These are phyloP conservation scores for Kalmusia sp. DNA, from an alignment of 2,329 filamentous ascomycete genomes.

Conservation along the genomic window DNA sequence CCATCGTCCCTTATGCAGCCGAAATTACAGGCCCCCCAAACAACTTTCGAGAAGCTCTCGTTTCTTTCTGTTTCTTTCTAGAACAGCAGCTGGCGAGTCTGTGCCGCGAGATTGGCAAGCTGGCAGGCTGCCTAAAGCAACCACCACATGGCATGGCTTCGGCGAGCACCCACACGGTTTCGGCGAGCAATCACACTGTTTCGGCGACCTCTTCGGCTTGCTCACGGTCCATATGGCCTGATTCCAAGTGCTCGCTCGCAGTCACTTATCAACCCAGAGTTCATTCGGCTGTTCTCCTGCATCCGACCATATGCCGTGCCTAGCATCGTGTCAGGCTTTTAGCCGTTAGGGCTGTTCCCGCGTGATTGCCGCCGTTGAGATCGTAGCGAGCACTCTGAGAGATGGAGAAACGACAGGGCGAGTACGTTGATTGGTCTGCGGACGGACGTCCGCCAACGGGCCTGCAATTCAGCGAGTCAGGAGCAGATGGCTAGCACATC, in stretches of 20 bases:
- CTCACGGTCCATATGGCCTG: not conserved
- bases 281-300: conserved; percentile 24
- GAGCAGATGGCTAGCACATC: not conserved
- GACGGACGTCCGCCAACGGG: conserved; percentile 14
- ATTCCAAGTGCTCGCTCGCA: conserved; percentile 11
- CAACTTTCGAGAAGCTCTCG: conserved; percentile 29
- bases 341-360: conserved; percentile 30
- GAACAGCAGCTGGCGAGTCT: conserved; percentile 1
- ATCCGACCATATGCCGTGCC: conserved; percentile 23
- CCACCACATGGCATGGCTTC: not conserved
- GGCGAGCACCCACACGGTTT: no score
- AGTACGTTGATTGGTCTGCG: conserved; percentile 23
- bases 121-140: conserved; percentile 7
- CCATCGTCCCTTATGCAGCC: conserved; percentile 5
- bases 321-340: conserved; percentile 23
- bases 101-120: conserved; percentile 9
- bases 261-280: conserved; percentile 12
- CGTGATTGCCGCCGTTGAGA: conserved; percentile 27
- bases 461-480: conserved; percentile 13
- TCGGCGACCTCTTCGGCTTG: not conserved
- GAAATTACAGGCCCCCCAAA: conserved; percentile 27
- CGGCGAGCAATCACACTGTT: no score
- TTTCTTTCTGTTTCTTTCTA: conserved; percentile 18
- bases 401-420: conserved; percentile 23
- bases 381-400: conserved; percentile 23